Evolutionary conservation across 768 basidiomycete genomes (phyloP).

Genomic region (Amanita inopinata): DNA sequence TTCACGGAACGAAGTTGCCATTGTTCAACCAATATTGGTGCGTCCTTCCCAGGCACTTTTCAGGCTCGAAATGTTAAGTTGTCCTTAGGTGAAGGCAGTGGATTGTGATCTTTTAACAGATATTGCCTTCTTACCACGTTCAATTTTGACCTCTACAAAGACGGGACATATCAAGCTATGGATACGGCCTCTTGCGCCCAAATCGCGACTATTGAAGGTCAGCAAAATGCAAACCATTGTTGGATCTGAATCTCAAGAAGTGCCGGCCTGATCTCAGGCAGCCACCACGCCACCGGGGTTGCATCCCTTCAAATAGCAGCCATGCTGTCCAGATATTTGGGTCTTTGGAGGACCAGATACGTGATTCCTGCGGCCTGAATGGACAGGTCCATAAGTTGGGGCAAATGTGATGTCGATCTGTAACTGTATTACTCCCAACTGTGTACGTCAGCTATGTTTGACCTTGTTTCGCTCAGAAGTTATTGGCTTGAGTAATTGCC

Average conservation of each 20-base stretch:
- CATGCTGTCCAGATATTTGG: no score
- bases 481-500: no score
- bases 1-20: slow-evolving; percentile 80
- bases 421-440: no score
- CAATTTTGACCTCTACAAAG: slow-evolving; percentile 72
- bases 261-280: not conserved
- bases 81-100: slow-evolving; percentile 61
- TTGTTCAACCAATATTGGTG: slow-evolving; percentile 86
- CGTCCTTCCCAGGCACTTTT: slow-evolving; percentile 16
- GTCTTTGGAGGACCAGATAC: no score
- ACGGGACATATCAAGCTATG: slow-evolving; percentile 75
- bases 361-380: no score
- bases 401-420: no score
- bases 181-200: slow-evolving; percentile 61
- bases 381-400: no score
- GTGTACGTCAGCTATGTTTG: no score
- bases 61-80: not conserved
- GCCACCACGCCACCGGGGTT: no score
- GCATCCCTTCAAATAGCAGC: no score
- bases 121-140: slow-evolving; percentile 69
- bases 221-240: slow-evolving; percentile 10
- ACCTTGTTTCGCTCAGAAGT: no score
- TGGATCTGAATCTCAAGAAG: slow-evolving; percentile 8
- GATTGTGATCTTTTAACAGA: slow-evolving; percentile 72
- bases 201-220: slow-evolving; percentile 24